Evolutionary conservation across 768 basidiomycete genomes (phyloP).

Genomic region (Podaxis sp.): DNA sequence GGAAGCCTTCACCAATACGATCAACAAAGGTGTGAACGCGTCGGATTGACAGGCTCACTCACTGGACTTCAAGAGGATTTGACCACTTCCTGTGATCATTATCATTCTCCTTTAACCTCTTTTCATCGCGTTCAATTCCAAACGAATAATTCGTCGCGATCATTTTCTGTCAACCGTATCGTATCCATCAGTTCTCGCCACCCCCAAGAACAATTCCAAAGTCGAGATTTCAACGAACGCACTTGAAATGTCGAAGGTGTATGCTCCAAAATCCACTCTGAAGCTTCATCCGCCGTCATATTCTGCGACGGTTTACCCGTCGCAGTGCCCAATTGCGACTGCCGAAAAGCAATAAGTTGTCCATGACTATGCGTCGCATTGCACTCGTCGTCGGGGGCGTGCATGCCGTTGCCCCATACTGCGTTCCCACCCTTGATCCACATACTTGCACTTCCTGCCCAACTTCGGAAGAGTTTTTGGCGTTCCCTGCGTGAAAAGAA

Average conservation of each 20-base stretch:
- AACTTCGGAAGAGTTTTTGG: constrained; percentile 86
- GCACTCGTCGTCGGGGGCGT: constrained; percentile 77
- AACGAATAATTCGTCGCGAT: constrained; percentile 82
- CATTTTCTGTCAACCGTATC: constrained; percentile 61
- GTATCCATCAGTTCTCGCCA: background rate
- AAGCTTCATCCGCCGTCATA: constrained; percentile 77
- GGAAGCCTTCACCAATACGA: constrained; percentile 57
- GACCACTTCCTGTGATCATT: constrained; percentile 84
- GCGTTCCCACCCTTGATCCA: constrained; percentile 92
- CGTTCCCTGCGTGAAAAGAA: constrained; percentile 93
- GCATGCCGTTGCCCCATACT: constrained; percentile 77
- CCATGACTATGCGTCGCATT: constrained; percentile 68
- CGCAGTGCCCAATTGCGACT: constrained; percentile 20
- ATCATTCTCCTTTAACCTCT: constrained; percentile 62
- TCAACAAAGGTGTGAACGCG: background rate
- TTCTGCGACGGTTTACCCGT: constrained; percentile 42
- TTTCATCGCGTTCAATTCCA: constrained; percentile 80
- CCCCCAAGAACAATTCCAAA: background rate
- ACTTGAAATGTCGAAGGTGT: constrained; percentile 85
- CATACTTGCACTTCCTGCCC: constrained; percentile 93
- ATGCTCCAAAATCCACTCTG: constrained; percentile 77
- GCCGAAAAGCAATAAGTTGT: constrained; percentile 79
- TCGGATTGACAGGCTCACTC: constrained; percentile 39
- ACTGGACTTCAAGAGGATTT: constrained; percentile 75
- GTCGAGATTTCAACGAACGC: constrained; percentile 13